These are phyloP conservation scores for Aspergillus ochraceus DNA, from an alignment of 2,329 filamentous ascomycete species.

Conservation along the genomic window DNA sequence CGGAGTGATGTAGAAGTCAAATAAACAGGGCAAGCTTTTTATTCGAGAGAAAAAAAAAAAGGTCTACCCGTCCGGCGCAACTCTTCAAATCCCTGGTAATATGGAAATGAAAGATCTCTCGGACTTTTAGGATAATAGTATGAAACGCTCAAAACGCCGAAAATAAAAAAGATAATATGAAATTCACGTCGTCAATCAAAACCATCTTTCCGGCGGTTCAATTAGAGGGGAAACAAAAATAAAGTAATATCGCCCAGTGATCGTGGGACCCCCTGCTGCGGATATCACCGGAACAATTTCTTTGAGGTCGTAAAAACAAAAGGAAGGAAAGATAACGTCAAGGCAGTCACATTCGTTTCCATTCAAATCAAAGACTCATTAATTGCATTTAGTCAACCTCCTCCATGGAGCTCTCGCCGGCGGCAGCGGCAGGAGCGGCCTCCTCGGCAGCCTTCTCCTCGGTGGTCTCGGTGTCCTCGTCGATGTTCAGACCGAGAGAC, in stretches of 20 bases:
- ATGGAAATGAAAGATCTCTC: constrained; percentile 11
- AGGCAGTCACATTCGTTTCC: constrained; percentile 16
- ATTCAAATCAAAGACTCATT: constrained; percentile 11
- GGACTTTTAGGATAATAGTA: constrained; percentile 9
- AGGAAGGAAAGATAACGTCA: not conserved
- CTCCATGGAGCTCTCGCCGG: constrained; percentile 96
- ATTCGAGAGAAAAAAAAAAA: constrained; percentile 3
- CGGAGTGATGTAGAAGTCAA: not conserved
- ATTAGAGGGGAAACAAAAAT: constrained; percentile 12
- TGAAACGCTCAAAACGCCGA: constrained; percentile 28
- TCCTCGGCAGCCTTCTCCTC: constrained; percentile 57
- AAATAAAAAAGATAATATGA: not conserved
- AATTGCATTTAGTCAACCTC: constrained; percentile 81
- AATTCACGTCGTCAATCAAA: constrained; percentile 18
- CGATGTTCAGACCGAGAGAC: constrained; percentile 94
- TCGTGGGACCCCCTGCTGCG: constrained; percentile 6
- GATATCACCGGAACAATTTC: constrained; percentile 14
- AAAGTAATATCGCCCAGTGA: constrained; percentile 16
- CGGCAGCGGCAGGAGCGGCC: constrained; percentile 60
- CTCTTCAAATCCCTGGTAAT: not conserved
- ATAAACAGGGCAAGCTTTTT: constrained; percentile 9
- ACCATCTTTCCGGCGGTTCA: constrained; percentile 7
- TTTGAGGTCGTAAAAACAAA: constrained; percentile 9
- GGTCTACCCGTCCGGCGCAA: constrained; percentile 10
- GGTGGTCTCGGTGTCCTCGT: constrained; percentile 79